phyloP scores from a whole-genome alignment of 2,329 filamentous ascomycete genomes.

The Aureobasidium sp. region DNA sequence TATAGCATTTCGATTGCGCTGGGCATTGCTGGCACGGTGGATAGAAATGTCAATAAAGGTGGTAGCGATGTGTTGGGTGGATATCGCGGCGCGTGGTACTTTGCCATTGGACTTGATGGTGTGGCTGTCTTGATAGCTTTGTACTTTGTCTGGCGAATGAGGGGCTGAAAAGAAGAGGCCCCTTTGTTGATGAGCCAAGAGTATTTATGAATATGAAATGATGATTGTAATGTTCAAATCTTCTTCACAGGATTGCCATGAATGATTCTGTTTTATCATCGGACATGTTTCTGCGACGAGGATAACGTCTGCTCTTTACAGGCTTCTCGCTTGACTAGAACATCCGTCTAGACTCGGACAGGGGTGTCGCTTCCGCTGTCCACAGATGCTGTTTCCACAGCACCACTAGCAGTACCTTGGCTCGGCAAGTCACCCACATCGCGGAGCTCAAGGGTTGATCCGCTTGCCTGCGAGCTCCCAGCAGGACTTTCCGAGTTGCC shows the following conservation, averaged over 20 bases:
- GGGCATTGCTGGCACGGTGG: conserved; percentile 59
- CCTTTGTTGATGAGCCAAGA: no score
- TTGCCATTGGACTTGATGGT: neutral
- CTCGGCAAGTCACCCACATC: neutral
- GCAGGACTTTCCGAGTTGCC: neutral
- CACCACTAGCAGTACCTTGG: neutral
- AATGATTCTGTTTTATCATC: no score
- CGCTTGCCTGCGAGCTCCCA: neutral
- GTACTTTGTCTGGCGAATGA: neutral
- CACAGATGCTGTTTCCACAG: neutral
- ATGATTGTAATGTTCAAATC: no score
- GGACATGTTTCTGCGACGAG: no score
- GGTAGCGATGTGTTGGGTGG: neutral
- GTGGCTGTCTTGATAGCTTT: neutral
- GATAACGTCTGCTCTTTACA: no score
- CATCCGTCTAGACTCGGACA: neutral
- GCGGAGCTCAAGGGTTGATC: neutral
- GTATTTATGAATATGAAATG: no score
- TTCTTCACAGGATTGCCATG: no score
- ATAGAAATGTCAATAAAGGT: conserved; percentile 33
- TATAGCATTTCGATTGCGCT: conserved; percentile 61
- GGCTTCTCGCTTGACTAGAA: no score
- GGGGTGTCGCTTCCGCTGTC: neutral
- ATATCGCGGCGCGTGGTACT: neutral
- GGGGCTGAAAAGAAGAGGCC: neutral